Evolutionary conservation across 2,329 filamentous ascomycete species (phyloP).

Genomic region (Monosporascus sp.): DNA sequence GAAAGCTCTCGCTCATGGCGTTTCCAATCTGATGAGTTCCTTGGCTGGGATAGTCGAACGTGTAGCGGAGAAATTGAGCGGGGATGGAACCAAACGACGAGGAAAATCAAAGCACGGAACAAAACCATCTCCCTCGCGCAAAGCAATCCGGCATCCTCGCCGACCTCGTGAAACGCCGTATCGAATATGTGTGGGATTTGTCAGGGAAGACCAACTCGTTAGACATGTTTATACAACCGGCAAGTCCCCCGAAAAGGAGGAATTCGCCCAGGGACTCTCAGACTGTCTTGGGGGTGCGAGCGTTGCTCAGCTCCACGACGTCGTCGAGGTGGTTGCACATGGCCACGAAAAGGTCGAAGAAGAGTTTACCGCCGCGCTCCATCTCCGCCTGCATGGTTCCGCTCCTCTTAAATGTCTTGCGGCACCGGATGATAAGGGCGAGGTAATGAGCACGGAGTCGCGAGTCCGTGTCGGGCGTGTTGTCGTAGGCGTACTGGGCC

Average conservation of each 20-base stretch:
- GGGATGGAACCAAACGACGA: slow-evolving; percentile 32
- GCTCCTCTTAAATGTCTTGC: slow-evolving; percentile 96
- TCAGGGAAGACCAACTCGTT: background rate
- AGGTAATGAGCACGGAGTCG: slow-evolving; percentile 94
- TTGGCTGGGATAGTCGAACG: slow-evolving; percentile 22
- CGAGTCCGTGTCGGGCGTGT: slow-evolving; percentile 90
- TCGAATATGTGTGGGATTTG: background rate
- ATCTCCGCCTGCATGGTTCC: slow-evolving; percentile 99
- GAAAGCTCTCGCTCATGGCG: slow-evolving; percentile 40
- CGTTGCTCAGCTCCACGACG: slow-evolving; percentile 78
- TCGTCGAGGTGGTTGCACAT: slow-evolving; percentile 99
- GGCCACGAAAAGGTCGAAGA: slow-evolving; percentile 97
- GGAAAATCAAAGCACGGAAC: slow-evolving; percentile 16
- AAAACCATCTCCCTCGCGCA: slow-evolving; percentile 3
- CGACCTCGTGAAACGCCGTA: slow-evolving; percentile 9
- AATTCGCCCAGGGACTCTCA: slow-evolving; percentile 28
- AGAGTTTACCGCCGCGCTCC: slow-evolving; percentile 90
- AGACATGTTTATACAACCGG: slow-evolving; percentile 17
- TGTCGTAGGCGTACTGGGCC: slow-evolving; percentile 90
- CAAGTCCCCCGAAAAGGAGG: slow-evolving; percentile 7
- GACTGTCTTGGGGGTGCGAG: slow-evolving; percentile 52
- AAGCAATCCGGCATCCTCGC: background rate
- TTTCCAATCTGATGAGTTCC: slow-evolving; percentile 45
- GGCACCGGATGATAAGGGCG: slow-evolving; percentile 93
- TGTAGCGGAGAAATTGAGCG: slow-evolving; percentile 21